Percentiles rank a stretch among this genome's conserved stretches.
phyloP scores from a whole-genome alignment of 495 filamentous ascomycete genomes.

The Aspergillus ostianus region DNA sequence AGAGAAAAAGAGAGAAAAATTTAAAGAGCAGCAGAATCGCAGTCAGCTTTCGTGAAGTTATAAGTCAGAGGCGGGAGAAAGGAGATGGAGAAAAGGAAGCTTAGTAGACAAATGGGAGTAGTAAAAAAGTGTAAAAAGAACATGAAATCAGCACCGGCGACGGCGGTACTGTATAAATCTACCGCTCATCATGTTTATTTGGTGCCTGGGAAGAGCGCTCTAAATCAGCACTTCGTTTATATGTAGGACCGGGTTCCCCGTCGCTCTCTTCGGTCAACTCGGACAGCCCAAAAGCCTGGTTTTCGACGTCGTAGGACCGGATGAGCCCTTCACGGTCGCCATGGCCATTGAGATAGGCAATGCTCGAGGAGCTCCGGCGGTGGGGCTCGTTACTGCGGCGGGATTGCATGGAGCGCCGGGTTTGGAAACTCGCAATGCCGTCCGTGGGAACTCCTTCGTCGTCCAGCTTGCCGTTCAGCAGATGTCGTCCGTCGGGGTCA shows the following conservation, averaged over 20 bases:
- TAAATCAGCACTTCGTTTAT: slow-evolving; percentile 28
- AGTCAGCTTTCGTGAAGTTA: neutral
- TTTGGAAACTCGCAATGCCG: slow-evolving; percentile 82
- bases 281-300: slow-evolving; percentile 61
- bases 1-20: neutral
- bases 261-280: slow-evolving; percentile 74
- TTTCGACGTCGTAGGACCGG: slow-evolving; percentile 75
- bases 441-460: slow-evolving; percentile 86
- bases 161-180: slow-evolving; percentile 23
- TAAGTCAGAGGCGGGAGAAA: neutral
- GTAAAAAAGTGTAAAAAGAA: neutral
- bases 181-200: slow-evolving; percentile 44
- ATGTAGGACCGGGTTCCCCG: slow-evolving; percentile 46
- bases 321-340: slow-evolving; percentile 77
- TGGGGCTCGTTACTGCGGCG: slow-evolving; percentile 64
- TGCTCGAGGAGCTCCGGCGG: slow-evolving; percentile 56
- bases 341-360: slow-evolving; percentile 47
- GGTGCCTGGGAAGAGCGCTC: slow-evolving; percentile 28
- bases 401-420: slow-evolving; percentile 88
- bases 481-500: slow-evolving; percentile 76
- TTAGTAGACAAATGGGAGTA: neutral
- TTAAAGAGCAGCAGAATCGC: neutral
- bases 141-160: slow-evolving; percentile 7
- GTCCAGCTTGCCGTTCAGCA: slow-evolving; percentile 60
- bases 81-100: slow-evolving; percentile 3